Conservation (phyloP, 371 early-diverging fungal genomes). For the Chytridiales sp. region DNA sequence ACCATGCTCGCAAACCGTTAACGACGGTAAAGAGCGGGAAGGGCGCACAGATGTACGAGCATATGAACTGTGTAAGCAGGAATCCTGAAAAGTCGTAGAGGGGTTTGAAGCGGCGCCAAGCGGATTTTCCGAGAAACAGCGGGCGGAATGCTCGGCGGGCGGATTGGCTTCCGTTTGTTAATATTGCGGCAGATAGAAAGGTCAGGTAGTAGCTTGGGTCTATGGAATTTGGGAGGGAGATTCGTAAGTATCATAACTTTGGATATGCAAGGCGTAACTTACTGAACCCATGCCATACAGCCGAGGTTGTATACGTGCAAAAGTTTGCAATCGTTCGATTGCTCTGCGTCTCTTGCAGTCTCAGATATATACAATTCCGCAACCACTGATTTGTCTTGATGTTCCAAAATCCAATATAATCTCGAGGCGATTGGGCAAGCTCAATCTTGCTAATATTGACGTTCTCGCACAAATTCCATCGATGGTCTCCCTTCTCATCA, state of each 20-base stretch:
- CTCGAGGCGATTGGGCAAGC: conserved; percentile 63
- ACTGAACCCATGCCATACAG: conserved; percentile 93
- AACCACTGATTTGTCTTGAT: conserved; percentile 84
- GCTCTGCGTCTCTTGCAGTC: conserved; percentile 2
- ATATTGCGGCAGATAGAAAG: conserved; percentile 55
- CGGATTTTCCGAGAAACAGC: conserved; percentile 46
- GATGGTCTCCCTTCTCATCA: conserved; percentile 26
- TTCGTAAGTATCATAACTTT: neutral
- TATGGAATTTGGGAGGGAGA: conserved; percentile 35
- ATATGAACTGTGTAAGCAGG: conserved; percentile 58
- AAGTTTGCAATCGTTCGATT: conserved; percentile 14
- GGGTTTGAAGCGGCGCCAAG: conserved; percentile 37
- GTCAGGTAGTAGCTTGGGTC: conserved; percentile 50
- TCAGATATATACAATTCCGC: conserved; percentile 64
- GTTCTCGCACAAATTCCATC: conserved; percentile 60
- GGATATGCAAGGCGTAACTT: conserved; percentile 7
- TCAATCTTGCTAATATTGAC: conserved; percentile 69
- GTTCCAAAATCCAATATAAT: conserved; percentile 77
- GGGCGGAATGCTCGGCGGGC: conserved; percentile 70
- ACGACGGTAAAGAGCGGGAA: conserved; percentile 24
- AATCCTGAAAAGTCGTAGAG: conserved; percentile 68
- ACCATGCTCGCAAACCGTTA: conserved; percentile 19
- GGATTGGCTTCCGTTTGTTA: conserved; percentile 44
- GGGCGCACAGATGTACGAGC: conserved; percentile 52
- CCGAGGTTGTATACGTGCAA: conserved; percentile 71